These are phyloP conservation scores for Zoysia japonica DNA, from an alignment of 176 grass and related monocot species.

Conservation along the genomic window DNA sequence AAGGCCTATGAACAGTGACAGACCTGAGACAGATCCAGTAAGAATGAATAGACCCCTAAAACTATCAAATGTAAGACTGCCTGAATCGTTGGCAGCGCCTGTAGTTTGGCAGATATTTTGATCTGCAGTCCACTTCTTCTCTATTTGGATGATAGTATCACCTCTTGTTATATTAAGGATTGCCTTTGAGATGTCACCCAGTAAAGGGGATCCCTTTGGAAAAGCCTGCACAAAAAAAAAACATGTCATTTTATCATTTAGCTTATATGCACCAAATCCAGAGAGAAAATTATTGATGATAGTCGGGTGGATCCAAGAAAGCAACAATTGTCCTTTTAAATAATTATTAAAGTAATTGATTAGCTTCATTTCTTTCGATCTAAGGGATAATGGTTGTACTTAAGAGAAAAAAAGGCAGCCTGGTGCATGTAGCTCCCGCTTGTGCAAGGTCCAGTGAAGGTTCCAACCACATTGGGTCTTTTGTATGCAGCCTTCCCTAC, in stretches of 20 bases:
- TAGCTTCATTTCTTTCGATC: background rate
- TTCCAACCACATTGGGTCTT: too few relatives aligned
- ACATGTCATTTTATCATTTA: background rate
- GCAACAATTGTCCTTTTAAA: too few relatives aligned
- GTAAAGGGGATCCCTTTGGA: constrained; percentile 38
- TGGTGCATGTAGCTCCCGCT: too few relatives aligned
- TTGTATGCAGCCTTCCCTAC: too few relatives aligned
- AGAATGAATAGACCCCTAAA: constrained; percentile 52
- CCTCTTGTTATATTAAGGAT: constrained; percentile 61
- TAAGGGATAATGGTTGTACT: background rate
- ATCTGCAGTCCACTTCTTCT: constrained; percentile 47
- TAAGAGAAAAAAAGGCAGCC: too few relatives aligned
- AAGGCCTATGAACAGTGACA: background rate
- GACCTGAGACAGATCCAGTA: constrained; percentile 21
- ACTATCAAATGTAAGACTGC: constrained; percentile 47
- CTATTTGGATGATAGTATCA: constrained; percentile 42
- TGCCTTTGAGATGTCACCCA: constrained; percentile 46
- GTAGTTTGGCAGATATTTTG: constrained; percentile 31
- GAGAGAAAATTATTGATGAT: too few relatives aligned
- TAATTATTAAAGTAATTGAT: too few relatives aligned
- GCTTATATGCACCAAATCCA: background rate
- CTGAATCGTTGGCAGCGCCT: constrained; percentile 25
- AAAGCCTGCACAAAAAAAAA: constrained; percentile 19
- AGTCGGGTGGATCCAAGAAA: too few relatives aligned
- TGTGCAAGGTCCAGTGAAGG: too few relatives aligned